phyloP scores from a whole-genome alignment of 2,329 filamentous ascomycete genomes.

The Phialophora chinensis region DNA sequence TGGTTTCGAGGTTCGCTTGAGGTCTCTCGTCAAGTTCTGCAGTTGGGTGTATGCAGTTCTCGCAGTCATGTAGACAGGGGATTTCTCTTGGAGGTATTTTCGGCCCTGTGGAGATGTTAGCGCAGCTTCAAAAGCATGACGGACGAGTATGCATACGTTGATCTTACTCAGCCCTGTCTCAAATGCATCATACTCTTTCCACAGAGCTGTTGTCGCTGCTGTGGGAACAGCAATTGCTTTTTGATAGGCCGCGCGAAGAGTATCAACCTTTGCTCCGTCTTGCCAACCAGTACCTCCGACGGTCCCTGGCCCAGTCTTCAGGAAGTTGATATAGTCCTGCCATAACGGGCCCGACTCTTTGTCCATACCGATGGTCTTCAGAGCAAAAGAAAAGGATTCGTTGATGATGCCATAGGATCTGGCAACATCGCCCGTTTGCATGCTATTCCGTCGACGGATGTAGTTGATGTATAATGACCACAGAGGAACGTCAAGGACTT shows the following conservation, averaged over 20 bases:
- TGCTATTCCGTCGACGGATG: conserved; percentile 86
- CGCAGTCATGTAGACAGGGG: conserved; percentile 93
- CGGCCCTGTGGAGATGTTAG: conserved; percentile 67
- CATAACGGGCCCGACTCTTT: conserved; percentile 88
- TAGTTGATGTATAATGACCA: conserved; percentile 97
- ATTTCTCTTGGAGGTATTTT: conserved; percentile 92
- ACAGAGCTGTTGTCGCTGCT: conserved; percentile 78
- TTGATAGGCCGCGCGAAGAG: conserved; percentile 89
- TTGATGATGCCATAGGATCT: conserved; percentile 78
- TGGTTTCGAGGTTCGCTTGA: conserved; percentile 79
- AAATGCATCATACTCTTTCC: conserved; percentile 98
- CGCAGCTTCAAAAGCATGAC: conserved; percentile 5
- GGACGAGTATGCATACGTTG: conserved; percentile 64
- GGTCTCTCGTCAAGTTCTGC: conserved; percentile 81
- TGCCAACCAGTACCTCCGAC: conserved; percentile 90
- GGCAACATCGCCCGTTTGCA: conserved; percentile 78
- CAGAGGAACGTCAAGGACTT: conserved; percentile 80
- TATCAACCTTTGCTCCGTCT: conserved; percentile 97
- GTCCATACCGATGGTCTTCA: conserved; percentile 88
- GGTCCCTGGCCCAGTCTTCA: conserved; percentile 83
- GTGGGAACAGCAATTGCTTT: conserved; percentile 87
- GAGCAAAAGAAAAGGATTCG: conserved; percentile 89
- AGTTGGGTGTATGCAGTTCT: conserved; percentile 86
- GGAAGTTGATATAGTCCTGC: conserved; percentile 93
- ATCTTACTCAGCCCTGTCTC: conserved; percentile 93